phyloP scores from a whole-genome alignment of 345 rosid species.

The Dipteronia dyeriana region DNA sequence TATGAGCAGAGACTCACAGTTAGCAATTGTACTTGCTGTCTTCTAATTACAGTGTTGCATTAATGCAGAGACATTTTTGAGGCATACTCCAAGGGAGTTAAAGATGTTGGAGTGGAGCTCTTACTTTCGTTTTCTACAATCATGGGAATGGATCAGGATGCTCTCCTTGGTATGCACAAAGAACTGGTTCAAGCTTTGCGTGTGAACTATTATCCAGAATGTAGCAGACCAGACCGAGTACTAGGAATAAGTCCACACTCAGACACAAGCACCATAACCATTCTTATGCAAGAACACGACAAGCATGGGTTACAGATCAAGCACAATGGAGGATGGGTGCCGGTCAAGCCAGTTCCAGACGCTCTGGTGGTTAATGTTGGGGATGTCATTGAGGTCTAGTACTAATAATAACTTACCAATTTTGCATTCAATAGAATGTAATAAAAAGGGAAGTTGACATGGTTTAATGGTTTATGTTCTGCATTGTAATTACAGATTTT shows the following conservation, averaged over 20 bases:
- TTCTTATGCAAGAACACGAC: slow-evolving; percentile 28
- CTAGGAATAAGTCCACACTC: slow-evolving; percentile 35
- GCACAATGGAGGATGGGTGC: slow-evolving; percentile 28
- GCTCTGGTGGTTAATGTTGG: slow-evolving; percentile 35
- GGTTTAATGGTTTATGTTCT: not conserved
- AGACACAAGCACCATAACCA: slow-evolving; percentile 23
- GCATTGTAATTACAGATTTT: slow-evolving; percentile 21
- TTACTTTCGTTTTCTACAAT: slow-evolving; percentile 22
- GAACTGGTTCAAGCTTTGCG: slow-evolving; percentile 27
- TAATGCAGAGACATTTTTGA: slow-evolving; percentile 28
- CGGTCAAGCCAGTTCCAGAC: slow-evolving; percentile 24
- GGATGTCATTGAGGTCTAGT: slow-evolving; percentile 29
- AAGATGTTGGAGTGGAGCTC: slow-evolving; percentile 27
- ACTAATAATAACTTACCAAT: not conserved
- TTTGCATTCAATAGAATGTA: not conserved
- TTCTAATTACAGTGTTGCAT: not conserved
- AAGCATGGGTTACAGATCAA: slow-evolving; percentile 27
- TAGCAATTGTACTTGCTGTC: not conserved
- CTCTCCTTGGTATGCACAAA: slow-evolving; percentile 24
- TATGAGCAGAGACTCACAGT: not conserved
- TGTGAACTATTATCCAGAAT: slow-evolving; percentile 31
- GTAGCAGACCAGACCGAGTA: slow-evolving; percentile 28
- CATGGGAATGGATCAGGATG: slow-evolving; percentile 33
- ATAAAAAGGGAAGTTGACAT: not conserved
- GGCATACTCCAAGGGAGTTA: slow-evolving; percentile 24